Evolutionary conservation across 2,329 filamentous ascomycete species (phyloP).

Genomic region (Aspergillus aculeatus): DNA sequence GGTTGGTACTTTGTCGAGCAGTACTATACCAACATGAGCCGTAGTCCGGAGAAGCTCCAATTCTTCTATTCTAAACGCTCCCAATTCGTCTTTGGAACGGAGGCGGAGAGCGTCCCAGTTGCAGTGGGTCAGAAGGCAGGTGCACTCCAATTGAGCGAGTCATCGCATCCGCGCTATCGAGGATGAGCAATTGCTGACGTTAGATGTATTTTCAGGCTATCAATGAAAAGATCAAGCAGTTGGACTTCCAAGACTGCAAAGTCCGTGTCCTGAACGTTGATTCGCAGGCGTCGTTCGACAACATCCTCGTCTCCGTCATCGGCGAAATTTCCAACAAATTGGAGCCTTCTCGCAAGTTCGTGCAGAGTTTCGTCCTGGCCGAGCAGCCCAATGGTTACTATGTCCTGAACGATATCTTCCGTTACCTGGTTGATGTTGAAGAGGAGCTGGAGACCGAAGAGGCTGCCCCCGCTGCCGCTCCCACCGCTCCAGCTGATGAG

Average conservation of each 20-base stretch:
- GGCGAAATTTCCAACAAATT: conserved; percentile 96
- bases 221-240: conserved; percentile 86
- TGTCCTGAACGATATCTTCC: conserved; percentile 96
- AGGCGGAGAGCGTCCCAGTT: conserved; percentile 84
- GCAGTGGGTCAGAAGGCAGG: conserved; percentile 83
- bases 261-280: conserved; percentile 98
- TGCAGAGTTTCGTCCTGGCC: conserved; percentile 95
- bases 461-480: conserved; percentile 27
- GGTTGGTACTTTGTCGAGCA: conserved; percentile 99
- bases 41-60: conserved; percentile 87
- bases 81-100: conserved; percentile 87
- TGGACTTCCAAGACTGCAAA: conserved; percentile 97
- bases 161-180: background rate
- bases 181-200: conserved; percentile 6
- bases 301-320: conserved; percentile 97
- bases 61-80: conserved; percentile 97
- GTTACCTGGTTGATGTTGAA: conserved; percentile 83
- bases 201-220: conserved; percentile 63
- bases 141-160: conserved; percentile 16
- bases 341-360: conserved; percentile 89
- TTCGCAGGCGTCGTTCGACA: conserved; percentile 85
- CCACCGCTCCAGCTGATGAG: conserved; percentile 46
- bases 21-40: conserved; percentile 97
- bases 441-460: conserved; percentile 53
- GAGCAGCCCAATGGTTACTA: conserved; percentile 97